Evolutionary conservation across 805 yeast genomes (phyloP).

Genomic region (Yarrowia sp.): DNA sequence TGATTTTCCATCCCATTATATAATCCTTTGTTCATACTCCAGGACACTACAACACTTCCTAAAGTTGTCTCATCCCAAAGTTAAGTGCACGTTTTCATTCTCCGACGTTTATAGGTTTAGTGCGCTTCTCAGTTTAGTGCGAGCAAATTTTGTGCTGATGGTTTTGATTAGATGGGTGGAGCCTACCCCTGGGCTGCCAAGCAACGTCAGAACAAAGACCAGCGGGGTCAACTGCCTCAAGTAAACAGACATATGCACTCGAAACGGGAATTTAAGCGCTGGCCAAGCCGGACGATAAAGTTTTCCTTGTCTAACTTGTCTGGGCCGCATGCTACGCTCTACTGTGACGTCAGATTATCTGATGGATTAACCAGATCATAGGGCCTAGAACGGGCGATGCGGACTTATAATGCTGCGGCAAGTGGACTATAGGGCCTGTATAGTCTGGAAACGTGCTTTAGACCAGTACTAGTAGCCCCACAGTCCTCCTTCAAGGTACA

Average conservation of each 20-base stretch:
- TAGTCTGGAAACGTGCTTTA: too few species aligned
- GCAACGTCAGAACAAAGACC: too few species aligned
- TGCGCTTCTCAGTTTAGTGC: neutral
- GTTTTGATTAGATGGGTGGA: conserved; percentile 7
- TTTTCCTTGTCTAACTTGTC: neutral
- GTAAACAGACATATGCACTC: neutral
- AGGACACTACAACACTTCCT: too few species aligned
- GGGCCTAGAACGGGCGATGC: too few species aligned
- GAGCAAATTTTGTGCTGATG: neutral
- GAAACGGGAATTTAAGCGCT: neutral
- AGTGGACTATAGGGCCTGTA: too few species aligned
- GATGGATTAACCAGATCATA: neutral
- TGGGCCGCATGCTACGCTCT: neutral
- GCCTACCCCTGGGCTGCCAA: neutral
- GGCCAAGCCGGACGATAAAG: neutral
- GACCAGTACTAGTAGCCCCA: too few species aligned
- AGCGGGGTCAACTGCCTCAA: too few species aligned
- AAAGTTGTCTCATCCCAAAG: neutral
- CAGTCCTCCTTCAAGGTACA: too few species aligned
- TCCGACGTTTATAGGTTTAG: neutral
- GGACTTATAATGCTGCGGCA: too few species aligned
- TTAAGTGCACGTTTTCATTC: neutral
- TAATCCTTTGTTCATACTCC: too few species aligned
- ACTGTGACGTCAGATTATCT: neutral
- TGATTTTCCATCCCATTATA: too few species aligned